Evolutionary conservation across 352 stramenopile genomes (phyloP), one percentile per base, ranked within the genome.

Genomic region (Phytophthora constricta): DNA sequence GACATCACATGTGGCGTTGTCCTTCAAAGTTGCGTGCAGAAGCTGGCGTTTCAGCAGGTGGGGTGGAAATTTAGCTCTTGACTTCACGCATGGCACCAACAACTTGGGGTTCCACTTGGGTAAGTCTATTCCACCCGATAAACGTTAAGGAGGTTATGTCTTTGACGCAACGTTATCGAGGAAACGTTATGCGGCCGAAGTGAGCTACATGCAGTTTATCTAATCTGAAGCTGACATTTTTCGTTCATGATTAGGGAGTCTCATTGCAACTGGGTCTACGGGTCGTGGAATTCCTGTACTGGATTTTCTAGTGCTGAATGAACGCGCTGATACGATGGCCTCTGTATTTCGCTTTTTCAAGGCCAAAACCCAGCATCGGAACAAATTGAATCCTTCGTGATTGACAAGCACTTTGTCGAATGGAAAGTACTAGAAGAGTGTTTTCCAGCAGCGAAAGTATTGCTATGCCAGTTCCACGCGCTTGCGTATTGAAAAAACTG

Each of bases 401-500:
- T 14, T 14, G 37, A 45, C n/a, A 45, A 45, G n/a, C 37, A 14
- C n/a, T 45, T 45, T 14, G 37, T 45, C 7, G 37, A 50, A 17
- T 28, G 19, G 43, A 7, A 28, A n/a, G 22, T 50, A 28, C 20
- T 50, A 7, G 22, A 28, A 26, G 22, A 37, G 31, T 37, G 31
- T 37, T 57, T 58, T 25, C 55, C 55, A 8, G 26, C 42, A 37
- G 31, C 45, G 17, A 58, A 17, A 39, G 43, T 60, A 3, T 17
- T 67, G 2, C 20, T 60, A 0, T 60, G 58, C n/a, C 49, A 60
- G 19, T 67, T 60, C 14, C 49, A 60, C n/a, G 22, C 28, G 14
- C 23, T 67, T 1, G 31, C 49, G 2, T 67, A 60, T 22, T 67
- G 59, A n/a, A 31, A 10, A 60, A 67, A 11, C 16, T 56, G 31